Percentiles rank a stretch among this genome's conserved stretches.
Evolutionary conservation across 1,284 basidiomycete genomes (phyloP).

Genomic region (Ceratobasidium sp.): DNA sequence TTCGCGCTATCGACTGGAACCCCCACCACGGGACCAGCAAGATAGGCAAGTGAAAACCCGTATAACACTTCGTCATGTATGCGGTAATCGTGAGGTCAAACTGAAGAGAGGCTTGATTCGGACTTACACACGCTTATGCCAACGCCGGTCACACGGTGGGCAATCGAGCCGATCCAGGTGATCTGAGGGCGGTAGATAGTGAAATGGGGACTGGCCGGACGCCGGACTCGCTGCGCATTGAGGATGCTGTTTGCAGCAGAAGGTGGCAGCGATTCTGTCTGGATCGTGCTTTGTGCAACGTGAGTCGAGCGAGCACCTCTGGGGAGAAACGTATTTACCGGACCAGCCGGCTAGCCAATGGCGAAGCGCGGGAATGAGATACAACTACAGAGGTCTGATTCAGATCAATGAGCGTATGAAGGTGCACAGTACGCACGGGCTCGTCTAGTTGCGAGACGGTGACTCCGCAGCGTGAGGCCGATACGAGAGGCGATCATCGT

Average conservation of each 20-base stretch:
- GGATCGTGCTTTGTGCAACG: not conserved
- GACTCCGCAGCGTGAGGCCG: slow-evolving; percentile 20
- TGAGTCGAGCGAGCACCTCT: not conserved
- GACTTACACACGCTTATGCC: slow-evolving; percentile 79
- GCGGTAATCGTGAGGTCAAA: not conserved
- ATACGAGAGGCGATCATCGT: slow-evolving; percentile 29
- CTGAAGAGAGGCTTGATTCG: slow-evolving; percentile 4
- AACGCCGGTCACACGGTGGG: slow-evolving; percentile 84
- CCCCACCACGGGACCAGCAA: slow-evolving; percentile 74
- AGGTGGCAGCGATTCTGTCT: slow-evolving; percentile 61
- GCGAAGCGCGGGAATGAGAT: slow-evolving; percentile 32
- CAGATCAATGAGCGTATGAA: not conserved
- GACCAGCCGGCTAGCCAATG: slow-evolving; percentile 30
- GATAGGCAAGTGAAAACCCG: slow-evolving; percentile 86
- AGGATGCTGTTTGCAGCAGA: slow-evolving; percentile 71
- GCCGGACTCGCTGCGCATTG: slow-evolving; percentile 83
- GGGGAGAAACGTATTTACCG: not conserved
- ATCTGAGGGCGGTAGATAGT: slow-evolving; percentile 97
- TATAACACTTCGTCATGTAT: slow-evolving; percentile 72
- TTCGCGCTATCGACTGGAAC: slow-evolving; percentile 75
- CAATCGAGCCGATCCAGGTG: slow-evolving; percentile 87
- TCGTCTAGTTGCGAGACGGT: not conserved
- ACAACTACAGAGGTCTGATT: not conserved
- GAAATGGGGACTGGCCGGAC: slow-evolving; percentile 91
- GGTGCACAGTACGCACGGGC: not conserved